Percentiles rank a stretch among this genome's conserved stretches.
Conservation (phyloP, 495 filamentous ascomycete genomes). For the Aspergillus nidulans region DNA sequence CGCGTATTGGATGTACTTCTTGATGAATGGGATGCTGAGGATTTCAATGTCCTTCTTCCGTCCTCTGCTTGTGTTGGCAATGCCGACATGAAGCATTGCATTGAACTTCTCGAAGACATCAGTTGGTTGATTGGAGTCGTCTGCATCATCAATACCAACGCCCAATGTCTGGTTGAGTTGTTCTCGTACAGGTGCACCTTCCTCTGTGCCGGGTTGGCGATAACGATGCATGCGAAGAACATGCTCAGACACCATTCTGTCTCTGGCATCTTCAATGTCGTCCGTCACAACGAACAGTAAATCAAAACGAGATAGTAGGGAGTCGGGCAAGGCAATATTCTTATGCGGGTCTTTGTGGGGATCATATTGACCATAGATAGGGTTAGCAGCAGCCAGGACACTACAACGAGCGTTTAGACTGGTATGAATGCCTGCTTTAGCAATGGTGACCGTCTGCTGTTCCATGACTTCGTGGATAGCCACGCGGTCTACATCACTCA, state of each 20-base stretch:
- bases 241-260: slow-evolving; percentile 91
- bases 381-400: slow-evolving; percentile 95
- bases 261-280: slow-evolving; percentile 89
- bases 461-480: slow-evolving; percentile 99
- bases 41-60: slow-evolving; percentile 76
- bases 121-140: slow-evolving; percentile 66
- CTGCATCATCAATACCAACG: slow-evolving; percentile 78
- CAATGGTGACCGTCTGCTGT: slow-evolving; percentile 98
- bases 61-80: slow-evolving; percentile 69
- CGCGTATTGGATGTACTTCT: slow-evolving; percentile 99
- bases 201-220: slow-evolving; percentile 88
- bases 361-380: slow-evolving; percentile 97
- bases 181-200: slow-evolving; percentile 92
- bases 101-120: slow-evolving; percentile 97
- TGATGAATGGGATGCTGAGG: slow-evolving; percentile 97
- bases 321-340: slow-evolving; percentile 97
- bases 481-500: slow-evolving; percentile 96
- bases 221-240: slow-evolving; percentile 97
- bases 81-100: slow-evolving; percentile 89
- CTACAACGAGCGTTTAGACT: slow-evolving; percentile 95
- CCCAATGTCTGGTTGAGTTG: slow-evolving; percentile 78
- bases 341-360: slow-evolving; percentile 97
- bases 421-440: slow-evolving; percentile 97
- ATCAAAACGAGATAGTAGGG: slow-evolving; percentile 97
- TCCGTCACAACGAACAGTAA: slow-evolving; percentile 97